Evolutionary conservation across 2,329 filamentous ascomycete genomes (phyloP).

Genomic region (Pseudopithomyces maydicus): DNA sequence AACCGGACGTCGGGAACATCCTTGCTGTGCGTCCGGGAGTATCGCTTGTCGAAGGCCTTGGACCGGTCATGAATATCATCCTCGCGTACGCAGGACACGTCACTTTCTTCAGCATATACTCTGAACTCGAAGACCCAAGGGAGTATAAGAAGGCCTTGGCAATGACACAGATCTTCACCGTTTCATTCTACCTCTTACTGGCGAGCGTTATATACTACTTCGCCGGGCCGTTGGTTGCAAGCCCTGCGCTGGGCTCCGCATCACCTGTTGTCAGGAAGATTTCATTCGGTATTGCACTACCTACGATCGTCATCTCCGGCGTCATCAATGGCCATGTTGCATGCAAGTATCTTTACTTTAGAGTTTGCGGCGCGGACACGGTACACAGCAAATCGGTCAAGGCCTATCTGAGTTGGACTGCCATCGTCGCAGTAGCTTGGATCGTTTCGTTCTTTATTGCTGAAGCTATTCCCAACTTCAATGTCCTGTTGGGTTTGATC

Average conservation of each 20-base stretch:
- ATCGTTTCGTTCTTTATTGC: slow-evolving; percentile 70
- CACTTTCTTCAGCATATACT: slow-evolving; percentile 71
- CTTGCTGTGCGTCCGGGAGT: slow-evolving; percentile 26
- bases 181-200: slow-evolving; percentile 66
- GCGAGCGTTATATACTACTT: slow-evolving; percentile 70
- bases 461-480: slow-evolving; percentile 72
- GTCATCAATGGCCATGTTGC: slow-evolving; percentile 73
- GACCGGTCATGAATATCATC: slow-evolving; percentile 63
- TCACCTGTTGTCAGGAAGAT: slow-evolving; percentile 62
- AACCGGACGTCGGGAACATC: slow-evolving; percentile 45
- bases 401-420: slow-evolving; percentile 59
- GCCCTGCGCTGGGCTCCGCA: slow-evolving; percentile 69
- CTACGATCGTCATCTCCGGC: slow-evolving; percentile 72
- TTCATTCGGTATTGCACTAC: slow-evolving; percentile 70
- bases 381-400: slow-evolving; percentile 29
- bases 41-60: slow-evolving; percentile 30
- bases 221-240: slow-evolving; percentile 64
- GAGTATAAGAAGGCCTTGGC: slow-evolving; percentile 64
- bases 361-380: slow-evolving; percentile 63
- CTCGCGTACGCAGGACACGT: slow-evolving; percentile 71
- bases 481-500: slow-evolving; percentile 68
- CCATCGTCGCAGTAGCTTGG: slow-evolving; percentile 62
- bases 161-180: slow-evolving; percentile 63
- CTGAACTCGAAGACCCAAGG: slow-evolving; percentile 65
- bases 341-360: slow-evolving; percentile 68